Evolutionary conservation across 2,329 filamentous ascomycete species (phyloP), one percentile per base, ranked within the genome.

Genomic region (Ustilaginoidea virens): DNA sequence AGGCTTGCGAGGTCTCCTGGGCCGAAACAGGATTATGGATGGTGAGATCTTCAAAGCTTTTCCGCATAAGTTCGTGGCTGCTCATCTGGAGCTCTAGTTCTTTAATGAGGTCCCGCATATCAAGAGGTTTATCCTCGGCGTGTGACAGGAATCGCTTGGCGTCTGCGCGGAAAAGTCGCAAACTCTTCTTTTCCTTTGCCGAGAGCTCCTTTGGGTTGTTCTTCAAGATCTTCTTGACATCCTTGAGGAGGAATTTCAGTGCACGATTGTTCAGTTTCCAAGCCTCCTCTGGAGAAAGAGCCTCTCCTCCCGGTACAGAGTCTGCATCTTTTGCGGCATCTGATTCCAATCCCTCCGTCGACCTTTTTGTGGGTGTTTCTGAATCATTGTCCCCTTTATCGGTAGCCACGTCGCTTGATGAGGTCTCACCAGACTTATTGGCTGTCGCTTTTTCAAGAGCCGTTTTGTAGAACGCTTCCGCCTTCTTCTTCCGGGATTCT

Each of bases 111-210:
- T 53, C 45, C 17, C 40, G 33, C 11, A 40, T 36, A 17, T 41
- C 40, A 16, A 50, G 23, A 23, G 47, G 39, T 26, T 40, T 44
- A 25, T 45, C 46, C 25, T 53, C 42, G n/a, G 51, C 45, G 2
- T 44, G 44, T 16, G 47, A 41, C 23, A 87, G 61, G 25, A 78
- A 67, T 25, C 66, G 63, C 43, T 70, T 71, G 25, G 80, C 64
- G 16, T 68, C 61, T 41, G 67, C 66, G 35, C 77, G 61, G 56
- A 92, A 80, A n/a, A 65, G 57, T 28, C 83, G 78, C 30, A 92
- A 63, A 30, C 75, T 67, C 46, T 77, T 72, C 61, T 87, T 90
- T 47, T 77, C 72, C 48, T 75, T 78, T 30, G 70, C 80, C 18
- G 67, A 66, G 19, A 85, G 56, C 16, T 61, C 45, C 23, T 43